Evolutionary conservation across 805 yeast genomes (phyloP).

Genomic region (Candida saitoana): DNA sequence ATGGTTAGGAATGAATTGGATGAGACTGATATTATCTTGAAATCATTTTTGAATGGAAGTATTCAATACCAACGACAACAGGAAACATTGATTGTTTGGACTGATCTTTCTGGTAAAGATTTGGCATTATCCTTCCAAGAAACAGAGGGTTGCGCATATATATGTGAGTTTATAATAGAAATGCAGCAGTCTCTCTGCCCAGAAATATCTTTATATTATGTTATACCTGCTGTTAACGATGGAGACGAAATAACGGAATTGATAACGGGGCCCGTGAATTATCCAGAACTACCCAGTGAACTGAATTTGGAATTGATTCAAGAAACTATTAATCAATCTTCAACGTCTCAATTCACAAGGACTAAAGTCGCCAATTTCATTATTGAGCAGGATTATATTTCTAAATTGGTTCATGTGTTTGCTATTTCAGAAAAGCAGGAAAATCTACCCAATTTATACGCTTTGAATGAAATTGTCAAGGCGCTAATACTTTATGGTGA

Average conservation of each 20-base stretch:
- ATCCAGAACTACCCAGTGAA: conserved; percentile 55
- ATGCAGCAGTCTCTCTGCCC: conserved; percentile 59
- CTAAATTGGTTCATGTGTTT: conserved; percentile 50
- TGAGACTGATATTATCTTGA: conserved; percentile 53
- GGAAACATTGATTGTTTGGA: conserved; percentile 93
- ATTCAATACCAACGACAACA: conserved; percentile 91
- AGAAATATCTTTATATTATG: conserved; percentile 58
- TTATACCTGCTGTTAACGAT: conserved; percentile 48
- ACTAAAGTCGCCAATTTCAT: conserved; percentile 57
- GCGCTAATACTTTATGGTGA: conserved; percentile 71
- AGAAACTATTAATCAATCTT: conserved; percentile 54
- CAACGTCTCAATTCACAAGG: conserved; percentile 60
- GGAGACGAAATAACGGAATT: conserved; percentile 63
- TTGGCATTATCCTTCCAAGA: conserved; percentile 91
- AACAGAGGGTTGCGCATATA: conserved; percentile 76
- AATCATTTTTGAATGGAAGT: conserved; percentile 64
- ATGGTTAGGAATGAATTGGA: conserved; percentile 70
- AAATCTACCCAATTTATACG: conserved; percentile 54
- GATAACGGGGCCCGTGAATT: conserved; percentile 72
- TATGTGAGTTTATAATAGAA: conserved; percentile 75
- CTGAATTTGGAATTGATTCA: conserved; percentile 52
- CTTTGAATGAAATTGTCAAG: conserved; percentile 71
- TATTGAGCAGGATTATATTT: conserved; percentile 49
- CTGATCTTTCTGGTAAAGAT: conserved; percentile 68
- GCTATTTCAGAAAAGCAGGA: conserved; percentile 50